phyloP scores from a whole-genome alignment of 176 grass and related monocot genomes.

The Carex littledalei region DNA sequence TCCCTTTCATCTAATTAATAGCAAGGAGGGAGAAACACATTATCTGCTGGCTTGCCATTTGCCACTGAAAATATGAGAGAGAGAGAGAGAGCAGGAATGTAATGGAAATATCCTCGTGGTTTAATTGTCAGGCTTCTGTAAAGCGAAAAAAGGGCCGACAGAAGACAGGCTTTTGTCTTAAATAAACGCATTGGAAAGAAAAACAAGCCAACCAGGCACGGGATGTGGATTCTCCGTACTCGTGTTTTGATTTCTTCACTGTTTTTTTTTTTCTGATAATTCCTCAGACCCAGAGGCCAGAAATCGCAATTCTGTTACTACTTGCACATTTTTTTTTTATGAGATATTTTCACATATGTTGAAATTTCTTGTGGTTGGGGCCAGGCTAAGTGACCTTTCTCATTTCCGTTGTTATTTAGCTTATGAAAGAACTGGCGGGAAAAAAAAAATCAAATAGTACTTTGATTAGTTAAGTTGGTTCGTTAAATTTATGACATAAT shows the following conservation, averaged over 20 bases:
- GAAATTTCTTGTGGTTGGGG: background rate
- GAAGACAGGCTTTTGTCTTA: conserved; percentile 3
- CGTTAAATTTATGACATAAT: too few relatives aligned
- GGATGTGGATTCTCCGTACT: conserved; percentile 3
- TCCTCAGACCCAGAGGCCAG: background rate
- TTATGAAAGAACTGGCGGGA: background rate
- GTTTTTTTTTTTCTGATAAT: background rate
- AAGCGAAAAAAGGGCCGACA: background rate
- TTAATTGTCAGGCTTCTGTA: background rate
- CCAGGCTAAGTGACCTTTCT: background rate
- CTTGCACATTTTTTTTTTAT: too few relatives aligned
- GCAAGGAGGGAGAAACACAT: background rate
- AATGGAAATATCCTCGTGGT: background rate
- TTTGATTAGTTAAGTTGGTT: too few relatives aligned
- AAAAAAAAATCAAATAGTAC: background rate
- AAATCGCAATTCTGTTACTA: background rate
- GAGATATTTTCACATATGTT: background rate
- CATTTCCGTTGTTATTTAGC: background rate
- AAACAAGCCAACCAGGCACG: background rate
- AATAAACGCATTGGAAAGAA: conserved; percentile 8
- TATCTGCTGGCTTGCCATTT: background rate
- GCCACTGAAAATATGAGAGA: background rate
- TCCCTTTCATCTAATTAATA: background rate
- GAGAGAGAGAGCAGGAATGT: background rate
- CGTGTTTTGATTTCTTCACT: conserved; percentile 5